A percentile compares a stretch with the other conserved stretches of the same genome.
These are phyloP conservation scores for Vanrija humicola DNA, from an alignment of 1,284 basidiomycete species.

Conservation along the genomic window DNA sequence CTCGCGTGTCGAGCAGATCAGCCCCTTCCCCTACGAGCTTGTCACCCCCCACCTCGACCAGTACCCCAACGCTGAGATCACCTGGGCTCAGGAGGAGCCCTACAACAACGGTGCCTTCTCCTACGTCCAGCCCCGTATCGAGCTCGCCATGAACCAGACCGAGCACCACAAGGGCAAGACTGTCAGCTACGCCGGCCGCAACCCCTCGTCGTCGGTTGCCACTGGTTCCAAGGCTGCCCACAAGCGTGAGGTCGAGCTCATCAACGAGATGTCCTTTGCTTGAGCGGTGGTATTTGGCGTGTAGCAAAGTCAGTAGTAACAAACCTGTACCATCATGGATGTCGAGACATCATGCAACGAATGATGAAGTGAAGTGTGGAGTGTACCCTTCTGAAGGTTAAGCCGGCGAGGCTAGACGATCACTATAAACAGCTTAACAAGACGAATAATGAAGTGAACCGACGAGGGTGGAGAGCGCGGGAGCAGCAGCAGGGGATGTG, in stretches of 20 bases:
- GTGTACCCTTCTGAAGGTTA: no score
- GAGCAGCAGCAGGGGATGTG: no score
- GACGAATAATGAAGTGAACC: no score
- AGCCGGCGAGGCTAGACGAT: no score
- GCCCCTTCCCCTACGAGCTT: conserved; percentile 92
- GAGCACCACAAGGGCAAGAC: conserved; percentile 87
- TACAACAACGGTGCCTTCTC: conserved; percentile 85
- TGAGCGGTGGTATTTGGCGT: background rate
- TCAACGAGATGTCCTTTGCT: conserved; percentile 55
- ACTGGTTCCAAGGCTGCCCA: conserved; percentile 59
- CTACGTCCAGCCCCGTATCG: conserved; percentile 83
- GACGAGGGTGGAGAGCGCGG: no score
- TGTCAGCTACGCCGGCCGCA: conserved; percentile 78
- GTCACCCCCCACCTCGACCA: conserved; percentile 86
- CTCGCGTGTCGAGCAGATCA: conserved; percentile 88
- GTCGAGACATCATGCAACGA: no score
- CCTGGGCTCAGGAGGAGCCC: conserved; percentile 85
- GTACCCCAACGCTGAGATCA: conserved; percentile 88
- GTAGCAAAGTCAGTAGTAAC: no score
- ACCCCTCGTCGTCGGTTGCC: conserved; percentile 70
- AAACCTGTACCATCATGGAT: no score
- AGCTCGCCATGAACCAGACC: conserved; percentile 71
- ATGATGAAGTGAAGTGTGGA: no score
- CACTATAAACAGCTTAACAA: no score
- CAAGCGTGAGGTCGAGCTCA: conserved; percentile 77